phyloP scores from a whole-genome alignment of 768 basidiomycete species.

The Kwoniella bestiolae region DNA sequence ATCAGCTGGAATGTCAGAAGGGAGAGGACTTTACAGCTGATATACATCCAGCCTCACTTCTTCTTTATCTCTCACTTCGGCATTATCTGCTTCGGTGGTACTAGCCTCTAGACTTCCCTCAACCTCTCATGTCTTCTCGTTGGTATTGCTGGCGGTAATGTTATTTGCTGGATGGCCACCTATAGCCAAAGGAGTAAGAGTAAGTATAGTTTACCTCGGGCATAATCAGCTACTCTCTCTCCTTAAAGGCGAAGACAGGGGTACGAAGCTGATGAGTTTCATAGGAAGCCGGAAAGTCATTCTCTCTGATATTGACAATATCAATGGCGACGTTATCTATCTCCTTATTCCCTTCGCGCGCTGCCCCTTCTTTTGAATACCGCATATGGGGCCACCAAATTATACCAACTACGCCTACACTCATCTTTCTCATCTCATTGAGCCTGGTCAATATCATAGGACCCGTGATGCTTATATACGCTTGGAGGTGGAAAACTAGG shows the following conservation, averaged over 20 bases:
- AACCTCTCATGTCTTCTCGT: slow-evolving; percentile 83
- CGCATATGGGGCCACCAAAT: neutral
- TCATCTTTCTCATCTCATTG: slow-evolving; percentile 29
- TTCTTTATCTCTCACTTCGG: slow-evolving; percentile 64
- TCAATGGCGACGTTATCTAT: slow-evolving; percentile 36
- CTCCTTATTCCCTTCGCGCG: slow-evolving; percentile 34
- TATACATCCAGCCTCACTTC: slow-evolving; percentile 44
- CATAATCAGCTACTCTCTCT: neutral
- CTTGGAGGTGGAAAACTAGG: slow-evolving; percentile 51
- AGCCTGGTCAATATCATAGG: slow-evolving; percentile 34
- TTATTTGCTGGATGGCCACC: slow-evolving; percentile 53
- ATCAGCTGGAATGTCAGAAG: too few species aligned
- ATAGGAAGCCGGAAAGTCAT: slow-evolving; percentile 42
- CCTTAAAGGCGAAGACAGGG: neutral
- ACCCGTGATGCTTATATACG: slow-evolving; percentile 44
- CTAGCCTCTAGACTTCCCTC: slow-evolving; percentile 84
- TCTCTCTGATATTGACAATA: slow-evolving; percentile 40
- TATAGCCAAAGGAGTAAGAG: slow-evolving; percentile 44
- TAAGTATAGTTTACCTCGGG: slow-evolving; percentile 23
- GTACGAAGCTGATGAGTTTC: neutral
- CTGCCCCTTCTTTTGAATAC: neutral
- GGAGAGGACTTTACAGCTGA: neutral
- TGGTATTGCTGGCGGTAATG: slow-evolving; percentile 58
- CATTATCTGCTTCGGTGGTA: slow-evolving; percentile 89
- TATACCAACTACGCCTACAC: slow-evolving; percentile 20